Evolutionary conservation across 257 asterid genomes (phyloP).

Genomic region (Rauvolfia tetraphylla): DNA sequence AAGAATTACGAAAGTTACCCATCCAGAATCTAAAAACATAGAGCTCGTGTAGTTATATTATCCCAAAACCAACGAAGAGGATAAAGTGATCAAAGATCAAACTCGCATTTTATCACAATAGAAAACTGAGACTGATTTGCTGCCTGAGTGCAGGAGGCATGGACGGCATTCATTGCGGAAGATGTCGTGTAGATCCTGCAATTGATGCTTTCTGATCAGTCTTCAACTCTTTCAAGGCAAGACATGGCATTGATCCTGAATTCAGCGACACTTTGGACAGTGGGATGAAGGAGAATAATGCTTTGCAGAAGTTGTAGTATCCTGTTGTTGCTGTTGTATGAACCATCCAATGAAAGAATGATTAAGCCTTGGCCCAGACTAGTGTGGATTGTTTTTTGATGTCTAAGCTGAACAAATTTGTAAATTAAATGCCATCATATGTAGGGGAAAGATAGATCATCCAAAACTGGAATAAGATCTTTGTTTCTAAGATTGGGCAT

Average conservation of each 20-base stretch:
- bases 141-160: slow-evolving; percentile 53
- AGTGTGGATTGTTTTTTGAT: not conserved
- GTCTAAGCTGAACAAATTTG: not conserved
- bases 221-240: not conserved
- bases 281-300: not conserved
- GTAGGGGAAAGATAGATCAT: not conserved
- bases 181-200: slow-evolving; percentile 25
- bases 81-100: too few species aligned
- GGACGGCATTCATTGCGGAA: slow-evolving; percentile 55
- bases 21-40: not conserved
- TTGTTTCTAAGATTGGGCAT: too few species aligned
- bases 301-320: not conserved
- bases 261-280: not conserved
- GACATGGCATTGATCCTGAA: not conserved
- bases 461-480: not conserved
- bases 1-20: too few species aligned
- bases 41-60: too few species aligned
- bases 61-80: too few species aligned
- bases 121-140: not conserved
- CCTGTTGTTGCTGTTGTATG: not conserved
- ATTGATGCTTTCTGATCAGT: not conserved
- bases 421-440: not conserved
- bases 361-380: not conserved
- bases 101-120: too few species aligned
- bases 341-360: not conserved